Evolutionary conservation across 1,139 yeast genomes (phyloP).

Genomic region (Pneumocystis wakefieldiae): DNA sequence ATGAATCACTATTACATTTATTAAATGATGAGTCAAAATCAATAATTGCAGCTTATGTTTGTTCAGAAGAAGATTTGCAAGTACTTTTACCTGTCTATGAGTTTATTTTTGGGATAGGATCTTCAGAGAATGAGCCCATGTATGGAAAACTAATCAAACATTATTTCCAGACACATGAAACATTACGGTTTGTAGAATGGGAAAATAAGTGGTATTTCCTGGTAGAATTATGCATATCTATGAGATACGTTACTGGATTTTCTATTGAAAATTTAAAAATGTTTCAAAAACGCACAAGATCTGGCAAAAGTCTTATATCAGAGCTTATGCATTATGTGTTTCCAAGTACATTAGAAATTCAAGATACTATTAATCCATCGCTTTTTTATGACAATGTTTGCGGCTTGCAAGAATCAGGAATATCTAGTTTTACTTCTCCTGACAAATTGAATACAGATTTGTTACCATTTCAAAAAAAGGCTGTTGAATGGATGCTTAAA

Average conservation of each 20-base stretch:
- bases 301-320: not conserved
- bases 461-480: conserved; percentile 12
- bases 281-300: not conserved
- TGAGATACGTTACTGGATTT: not conserved
- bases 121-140: not conserved
- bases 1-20: not conserved
- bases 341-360: not conserved
- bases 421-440: not conserved
- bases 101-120: not conserved
- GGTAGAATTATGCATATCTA: not conserved
- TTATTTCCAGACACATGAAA: not conserved
- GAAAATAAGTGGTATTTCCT: not conserved
- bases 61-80: not conserved
- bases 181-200: not conserved
- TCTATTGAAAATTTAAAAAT: not conserved
- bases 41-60: not conserved
- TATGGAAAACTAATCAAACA: not conserved
- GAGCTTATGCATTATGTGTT: not conserved
- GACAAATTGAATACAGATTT: conserved; percentile 7
- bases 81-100: not conserved
- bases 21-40: not conserved
- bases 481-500: conserved; percentile 12
- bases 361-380: not conserved
- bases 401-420: not conserved
- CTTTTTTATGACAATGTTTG: not conserved